Evolutionary conservation across 257 asterid genomes (phyloP), one percentile per base, ranked within the genome.

Genomic region (Solanum bulbocastanum): DNA sequence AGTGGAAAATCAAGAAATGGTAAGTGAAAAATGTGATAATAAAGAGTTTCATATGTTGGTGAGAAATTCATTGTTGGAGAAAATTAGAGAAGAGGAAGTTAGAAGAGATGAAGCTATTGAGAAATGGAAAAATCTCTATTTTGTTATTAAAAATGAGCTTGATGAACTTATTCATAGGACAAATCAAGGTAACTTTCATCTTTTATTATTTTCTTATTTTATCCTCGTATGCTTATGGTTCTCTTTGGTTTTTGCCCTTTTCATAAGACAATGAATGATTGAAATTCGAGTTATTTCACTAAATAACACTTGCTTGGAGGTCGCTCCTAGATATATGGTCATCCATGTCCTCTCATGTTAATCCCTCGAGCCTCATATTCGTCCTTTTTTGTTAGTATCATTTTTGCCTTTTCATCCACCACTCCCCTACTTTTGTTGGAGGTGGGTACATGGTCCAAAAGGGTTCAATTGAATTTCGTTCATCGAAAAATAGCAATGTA

Each of bases 61-160:
- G 60, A 87, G 69, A 23, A 87, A 36, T 14, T 75, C 82, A 69
- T 73, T 88, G 37, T 74, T 86, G 44, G 87, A 86, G 83, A 87
- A 89, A 65, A 78, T 89, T 20, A 85, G 75, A 74, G 90, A 86
- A 78, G 93, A 90, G 32, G 87, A 89, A 85, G 83, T 78, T 3
- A 88, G 87, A 75, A 89, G 97, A 90, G 98, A 95, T 79, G 94
- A 94, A 68, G 92, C 98, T 6, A 89, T 92, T 15, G 97, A 95
- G 90, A 97, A 94, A 86, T 96, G 99, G 99, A 97, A 96, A 46
- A 92, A 93, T 82, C 98, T 97, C 49, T 97, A 97, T 83, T 93
- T 95, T 89, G 93, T 96, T 0, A 92, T 97, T 89, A 97, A 96
- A 88, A 37, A 89, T 81, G 99, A 97, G 94, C 98, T 97, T 75